Base-by-base conservation (phyloP, 495 filamentous ascomycete genomes). In the Penicillium lividum region DNA sequence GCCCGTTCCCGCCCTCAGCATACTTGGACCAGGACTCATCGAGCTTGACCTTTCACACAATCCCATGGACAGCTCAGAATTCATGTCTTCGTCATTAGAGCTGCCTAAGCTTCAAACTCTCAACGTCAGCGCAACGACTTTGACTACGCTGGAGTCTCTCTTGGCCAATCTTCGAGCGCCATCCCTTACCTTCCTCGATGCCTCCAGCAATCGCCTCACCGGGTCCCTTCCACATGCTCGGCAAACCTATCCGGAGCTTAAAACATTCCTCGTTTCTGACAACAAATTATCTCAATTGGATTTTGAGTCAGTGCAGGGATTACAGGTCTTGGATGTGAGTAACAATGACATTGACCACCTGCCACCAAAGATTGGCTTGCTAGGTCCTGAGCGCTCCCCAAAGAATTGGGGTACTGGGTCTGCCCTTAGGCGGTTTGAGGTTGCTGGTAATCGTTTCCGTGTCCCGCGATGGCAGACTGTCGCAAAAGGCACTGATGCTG, bases 401-500 rank as follows among this genome's bases (percentile, higher is more conserved):
- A 60, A 63, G 7, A 75, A 73, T 43, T 75, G 73, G 71, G 73
- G 69, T 18, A 66, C 53, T 43, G 72, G 73, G 18, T 72, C 70
- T 3, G 63, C 72, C 10, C 54, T 87, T 60, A 76, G 74, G 57
- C 74, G 75, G 25, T 72, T 87, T 15, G 84, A 91, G 46, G 86
- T 96, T 16, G 85, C 82, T 22, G 90, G 90, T 8, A 97, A 96
- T 69, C 80, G 79, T 29, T 96, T 97, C 70, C 75, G 89, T 18
- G 93, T 97, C 44, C 93, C 93, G n/a, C 80, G 89, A 42, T 92
- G 87, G 81, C 90, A 89, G 53, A 81, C 96, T 13, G 74, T 98
- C 55, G 89, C 92, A 54, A 90, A 92, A 57, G 93, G 93, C 7
- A 96, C 92, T 1, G 91, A 95, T 66, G 86, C 89, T 16, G 83